Base-by-base conservation (phyloP, 257 asterid species). In the Solanum megistacrolobum region DNA sequence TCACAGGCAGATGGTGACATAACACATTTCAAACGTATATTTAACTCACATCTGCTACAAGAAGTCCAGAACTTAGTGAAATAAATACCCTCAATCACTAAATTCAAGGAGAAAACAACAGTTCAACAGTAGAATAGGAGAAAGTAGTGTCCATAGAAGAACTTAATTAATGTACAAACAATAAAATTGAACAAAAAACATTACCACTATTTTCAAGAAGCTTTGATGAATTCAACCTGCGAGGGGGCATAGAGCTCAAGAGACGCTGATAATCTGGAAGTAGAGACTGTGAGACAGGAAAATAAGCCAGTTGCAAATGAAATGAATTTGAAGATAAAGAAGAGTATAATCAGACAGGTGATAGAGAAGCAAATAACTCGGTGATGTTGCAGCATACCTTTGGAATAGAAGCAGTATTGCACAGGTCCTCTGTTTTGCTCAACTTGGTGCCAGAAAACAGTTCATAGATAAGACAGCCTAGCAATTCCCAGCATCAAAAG, bases 221-320 rank as follows among this genome's bases (percentile, higher is more conserved):
- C 92, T 96, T 97, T 86, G 98, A 94, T 88, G 99, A 92, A 94
- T 97, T 97, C 91, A 97, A 93, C 92, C 99, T 94, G 92, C 99
- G 99, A 91, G 98, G 90, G 84, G 99, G 99, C 88, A 84, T 89
- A 89, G 98, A 95, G 92, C 99, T 94, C 95, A 97, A 90, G 89
- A 97, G 99, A 81, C 98, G 98, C 92, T 94, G 99, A 91, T 97
- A 97, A 92, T 97, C 99, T 92, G 96, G 98, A 94, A 95, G 99
- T 89, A 97, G 95, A 91, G 99, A 95, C 99, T 97, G 98, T 65
- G 90, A 89, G 89, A 90, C 84, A 92, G 83, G 91, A 89, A 90
- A 88, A 90, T 87, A 86, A 79, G 88, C 83, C 79, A 88, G 86
- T 60, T 89, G 89, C 89, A 86, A 84, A 89, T 86, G 90, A 88